Percentiles rank a stretch among this genome's conserved stretches.
Conservation (phyloP, 1,139 yeast species). For the Blastobotrys petasosporus region DNA sequence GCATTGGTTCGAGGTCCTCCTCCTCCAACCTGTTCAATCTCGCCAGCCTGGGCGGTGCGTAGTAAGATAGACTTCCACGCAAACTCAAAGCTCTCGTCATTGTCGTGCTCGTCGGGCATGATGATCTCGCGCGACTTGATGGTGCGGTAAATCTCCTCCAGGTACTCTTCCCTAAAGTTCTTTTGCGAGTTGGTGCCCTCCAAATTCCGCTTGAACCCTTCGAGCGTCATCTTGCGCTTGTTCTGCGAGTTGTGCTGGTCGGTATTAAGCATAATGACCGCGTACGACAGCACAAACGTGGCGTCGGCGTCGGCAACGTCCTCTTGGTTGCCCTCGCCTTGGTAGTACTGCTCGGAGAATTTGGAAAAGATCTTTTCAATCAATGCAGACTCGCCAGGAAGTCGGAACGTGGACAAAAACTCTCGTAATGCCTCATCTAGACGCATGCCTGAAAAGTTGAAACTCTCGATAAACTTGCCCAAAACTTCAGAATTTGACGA, state of each 20-base stretch:
- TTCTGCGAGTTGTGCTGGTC: slow-evolving; percentile 82
- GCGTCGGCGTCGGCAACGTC: slow-evolving; percentile 67
- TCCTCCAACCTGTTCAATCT: slow-evolving; percentile 11
- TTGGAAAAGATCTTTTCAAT: slow-evolving; percentile 86
- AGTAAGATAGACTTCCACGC: slow-evolving; percentile 84
- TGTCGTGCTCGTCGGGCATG: slow-evolving; percentile 95
- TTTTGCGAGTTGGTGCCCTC: slow-evolving; percentile 66
- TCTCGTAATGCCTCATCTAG: slow-evolving; percentile 91
- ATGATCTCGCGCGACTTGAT: slow-evolving; percentile 85
- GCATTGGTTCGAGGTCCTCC: slow-evolving; percentile 31
- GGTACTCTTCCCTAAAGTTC: slow-evolving; percentile 69
- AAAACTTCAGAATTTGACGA: slow-evolving; percentile 59
- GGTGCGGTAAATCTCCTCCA: slow-evolving; percentile 71
- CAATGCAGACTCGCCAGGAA: slow-evolving; percentile 97
- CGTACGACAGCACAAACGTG: slow-evolving; percentile 87
- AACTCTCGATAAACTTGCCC: slow-evolving; percentile 56
- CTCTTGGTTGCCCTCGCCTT: slow-evolving; percentile 30
- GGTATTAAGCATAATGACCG: slow-evolving; percentile 87
- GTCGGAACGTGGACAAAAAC: slow-evolving; percentile 72
- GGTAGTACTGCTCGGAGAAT: slow-evolving; percentile 74
- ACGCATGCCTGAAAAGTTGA: slow-evolving; percentile 71
- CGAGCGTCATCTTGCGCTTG: slow-evolving; percentile 76
- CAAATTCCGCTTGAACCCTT: slow-evolving; percentile 71
- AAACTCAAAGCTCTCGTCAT: slow-evolving; percentile 84
- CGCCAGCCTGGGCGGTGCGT: slow-evolving; percentile 30